Evolutionary conservation across 352 stramenopile genomes (phyloP), one percentile per base, ranked within the genome.

Genomic region (Plasmopara halstedii): DNA sequence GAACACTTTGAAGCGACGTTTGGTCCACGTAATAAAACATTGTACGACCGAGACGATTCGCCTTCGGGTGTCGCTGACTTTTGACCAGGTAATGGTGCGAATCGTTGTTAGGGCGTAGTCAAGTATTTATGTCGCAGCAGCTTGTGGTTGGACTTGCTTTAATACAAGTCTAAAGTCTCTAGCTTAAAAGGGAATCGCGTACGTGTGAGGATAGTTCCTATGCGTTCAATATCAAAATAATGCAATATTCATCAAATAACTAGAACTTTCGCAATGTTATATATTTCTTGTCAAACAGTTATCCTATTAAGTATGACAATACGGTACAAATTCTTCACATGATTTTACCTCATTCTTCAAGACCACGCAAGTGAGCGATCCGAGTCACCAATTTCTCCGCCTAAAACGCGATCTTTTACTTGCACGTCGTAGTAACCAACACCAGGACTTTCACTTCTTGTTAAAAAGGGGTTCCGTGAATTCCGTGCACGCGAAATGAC

Each of bases 401-500:
- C 76, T 49, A 79, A 79, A 8, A 88, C 74, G 23, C 73, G 62
- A 53, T 80, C 58, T 4, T 64, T 64, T 17, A 85, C 54, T 39
- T 85, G 72, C 34, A 88, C 74, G 44, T 88, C 74, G 58, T 88
- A 88, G 45, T 86, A 85, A 4, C 76, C 76, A 41, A 88, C 76
- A 13, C 76, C 76, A 4, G 76, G 76, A 34, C 67, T 84, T 42
- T 83, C 76, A 41, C 48, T 84, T 53, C 76, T 86, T 9, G 70
- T 67, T 48, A 85, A 73, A 50, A 86, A 88, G 33, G 76, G 83
- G 42, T 85, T 73, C 33, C 76, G 76, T 22, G 72, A 71, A 22
- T 67, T 69, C 18, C 70, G 64, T 0, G 76, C 76, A 14, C 75
- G 69, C 4, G 70, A 77, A 44, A 88, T 88, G 31, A 86, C 70